Evolutionary conservation across 2,329 filamentous ascomycete species (phyloP), one percentile per base, ranked within the genome.

Genomic region (Drechslerella stenobrocha): DNA sequence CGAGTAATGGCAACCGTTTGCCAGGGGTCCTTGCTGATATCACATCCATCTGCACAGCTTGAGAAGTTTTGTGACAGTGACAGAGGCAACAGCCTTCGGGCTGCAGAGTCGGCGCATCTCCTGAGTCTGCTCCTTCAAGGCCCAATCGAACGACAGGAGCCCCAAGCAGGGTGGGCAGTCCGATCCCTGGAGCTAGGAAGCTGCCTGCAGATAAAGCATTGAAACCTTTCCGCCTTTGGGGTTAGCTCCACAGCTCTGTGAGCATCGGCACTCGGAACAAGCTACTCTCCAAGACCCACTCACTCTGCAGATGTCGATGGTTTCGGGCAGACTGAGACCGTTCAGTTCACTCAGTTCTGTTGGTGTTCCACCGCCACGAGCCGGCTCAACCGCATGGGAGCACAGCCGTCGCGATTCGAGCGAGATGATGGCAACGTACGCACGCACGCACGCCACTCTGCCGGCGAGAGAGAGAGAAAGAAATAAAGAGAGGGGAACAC

Each of bases 191-290:
- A 18, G 11, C 11, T 8, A 18, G n/a, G 15, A 7, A 30, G 44
- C 23, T 8, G 6, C 15, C 8, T 26, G 44, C 55, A 42, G 55
- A 60, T 67, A 51, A 60, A 9, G 50, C 55, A 60, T 60, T 51
- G 45, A 56, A 44, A 26, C 46, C 20, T 20, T 52, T 59, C 42
- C 61, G 50, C 5, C 30, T 56, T 60, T 46, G 44, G 55, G 50
- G 6, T 24, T 60, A 56, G 63, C 23, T 15, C 48, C 30, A 30
- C 32, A 53, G 22, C 26, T 42, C n/a, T 18, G 13, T 13, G 3
- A 7, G 37, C 40, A 20, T 60, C 55, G 63, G 55, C 51, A 37
- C 50, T 67, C 63, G 63, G 63, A 53, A 67, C 55, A 55, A 67
- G 47, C 50, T 67, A 22, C 63, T 67, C 56, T 45, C 63, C 45